A percentile compares a stretch with the other conserved stretches of the same genome.
Conservation (phyloP, 1,284 basidiomycete species). For the Sporisorium iseilematis-ciliati region DNA sequence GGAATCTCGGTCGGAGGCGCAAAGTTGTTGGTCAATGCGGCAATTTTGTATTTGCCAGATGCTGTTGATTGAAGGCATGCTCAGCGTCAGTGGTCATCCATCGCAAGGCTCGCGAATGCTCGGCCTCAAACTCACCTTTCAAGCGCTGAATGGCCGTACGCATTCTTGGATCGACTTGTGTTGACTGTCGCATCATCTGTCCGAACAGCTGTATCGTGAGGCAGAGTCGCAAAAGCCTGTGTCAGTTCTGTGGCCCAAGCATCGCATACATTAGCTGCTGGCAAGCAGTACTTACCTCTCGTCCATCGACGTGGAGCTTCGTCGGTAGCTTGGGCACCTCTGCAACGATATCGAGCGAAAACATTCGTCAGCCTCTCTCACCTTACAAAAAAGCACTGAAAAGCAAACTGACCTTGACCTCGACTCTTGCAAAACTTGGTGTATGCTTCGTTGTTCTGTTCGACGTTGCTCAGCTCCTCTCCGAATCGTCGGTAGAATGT, state of each 20-base stretch:
- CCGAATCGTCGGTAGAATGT: slow-evolving; percentile 69
- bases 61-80: slow-evolving; percentile 35
- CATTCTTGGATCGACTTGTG: slow-evolving; percentile 60
- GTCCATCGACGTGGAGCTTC: slow-evolving; percentile 36
- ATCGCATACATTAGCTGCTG: not conserved
- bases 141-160: slow-evolving; percentile 58
- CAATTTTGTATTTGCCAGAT: slow-evolving; percentile 63
- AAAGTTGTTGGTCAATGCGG: slow-evolving; percentile 70
- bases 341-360: slow-evolving; percentile 12
- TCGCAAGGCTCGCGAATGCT: not conserved
- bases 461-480: slow-evolving; percentile 60
- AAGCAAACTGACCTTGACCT: slow-evolving; percentile 26
- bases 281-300: slow-evolving; percentile 32
- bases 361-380: not conserved
- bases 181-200: slow-evolving; percentile 68
- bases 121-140: slow-evolving; percentile 23
- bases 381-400: not conserved
- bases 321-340: slow-evolving; percentile 54
- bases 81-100: not conserved
- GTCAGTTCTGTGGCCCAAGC: not conserved
- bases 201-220: slow-evolving; percentile 62
- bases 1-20: slow-evolving; percentile 54
- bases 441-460: slow-evolving; percentile 59
- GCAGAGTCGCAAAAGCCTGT: too few relatives aligned
- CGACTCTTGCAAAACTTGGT: slow-evolving; percentile 57